These are phyloP conservation scores for Karstenula rhodostoma DNA, from an alignment of 2,329 filamentous ascomycete species.

Conservation along the genomic window DNA sequence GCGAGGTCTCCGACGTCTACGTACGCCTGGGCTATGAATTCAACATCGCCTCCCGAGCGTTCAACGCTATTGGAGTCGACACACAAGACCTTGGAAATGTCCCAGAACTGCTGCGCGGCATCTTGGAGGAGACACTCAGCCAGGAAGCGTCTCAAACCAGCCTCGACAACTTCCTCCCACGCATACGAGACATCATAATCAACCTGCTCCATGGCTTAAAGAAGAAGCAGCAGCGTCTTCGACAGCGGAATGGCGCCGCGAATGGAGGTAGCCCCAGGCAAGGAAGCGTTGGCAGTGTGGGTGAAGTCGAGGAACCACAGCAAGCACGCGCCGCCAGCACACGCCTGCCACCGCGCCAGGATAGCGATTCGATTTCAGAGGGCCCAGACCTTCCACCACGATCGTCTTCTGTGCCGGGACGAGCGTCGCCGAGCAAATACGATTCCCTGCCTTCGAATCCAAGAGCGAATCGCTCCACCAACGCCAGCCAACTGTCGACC, in stretches of 20 bases:
- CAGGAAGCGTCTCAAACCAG: conserved; percentile 95
- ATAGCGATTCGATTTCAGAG: conserved; percentile 48
- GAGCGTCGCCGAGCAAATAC: conserved; percentile 54
- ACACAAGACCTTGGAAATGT: conserved; percentile 94
- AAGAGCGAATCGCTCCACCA: conserved; percentile 43
- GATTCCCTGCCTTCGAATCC: conserved; percentile 48
- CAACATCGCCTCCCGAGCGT: conserved; percentile 97
- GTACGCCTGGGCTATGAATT: conserved; percentile 98
- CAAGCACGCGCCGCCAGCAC: conserved; percentile 53
- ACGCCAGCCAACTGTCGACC: conserved; percentile 43
- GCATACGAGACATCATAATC: conserved; percentile 98
- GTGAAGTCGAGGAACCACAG: conserved; percentile 48
- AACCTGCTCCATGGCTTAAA: conserved; percentile 95
- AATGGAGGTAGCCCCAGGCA: conserved; percentile 52
- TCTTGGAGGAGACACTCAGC: conserved; percentile 93
- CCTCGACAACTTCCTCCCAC: conserved; percentile 89
- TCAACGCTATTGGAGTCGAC: conserved; percentile 96
- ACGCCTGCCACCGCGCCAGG: conserved; percentile 51
- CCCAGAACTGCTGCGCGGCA: conserved; percentile 86
- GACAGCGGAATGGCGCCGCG: conserved; percentile 61
- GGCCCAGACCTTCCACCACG: conserved; percentile 57
- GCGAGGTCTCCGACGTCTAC: conserved; percentile 97
- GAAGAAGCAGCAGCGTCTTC: conserved; percentile 91
- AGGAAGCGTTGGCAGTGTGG: conserved; percentile 44
- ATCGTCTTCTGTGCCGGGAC: conserved; percentile 57